Base-by-base conservation (phyloP, 805 yeast species). In the Metahyphopichia silvanorum region DNA sequence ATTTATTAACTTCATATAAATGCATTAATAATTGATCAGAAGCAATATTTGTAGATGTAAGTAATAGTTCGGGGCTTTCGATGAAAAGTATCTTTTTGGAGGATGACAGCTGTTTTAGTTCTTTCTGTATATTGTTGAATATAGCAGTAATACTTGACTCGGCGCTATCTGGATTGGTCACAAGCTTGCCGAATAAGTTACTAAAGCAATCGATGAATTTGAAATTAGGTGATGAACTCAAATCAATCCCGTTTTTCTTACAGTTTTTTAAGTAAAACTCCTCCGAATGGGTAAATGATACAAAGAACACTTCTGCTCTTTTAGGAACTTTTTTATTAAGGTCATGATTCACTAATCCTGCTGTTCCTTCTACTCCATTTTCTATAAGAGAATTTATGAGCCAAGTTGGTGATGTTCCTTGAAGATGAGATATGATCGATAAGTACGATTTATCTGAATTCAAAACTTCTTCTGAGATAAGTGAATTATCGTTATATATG, bases 381-480 rank as follows among this genome's bases (percentile, higher is more conserved):
- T 82, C 86, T 6, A 79, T 55, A 15, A 82, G 50, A 2, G 79
- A 68, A 34, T 68, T 69, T 3, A 71, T 47, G 23, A 83, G 59
- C 91, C 91, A 83, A 5, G 75, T 53, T 2, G 89, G 78, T 17
- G 76, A 68, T 0, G 84, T 79, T 0, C 82, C 79, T 33, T 56
- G 65, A 3, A 44, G 43, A 33, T 64, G 59, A 1, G 68, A 46
- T 6, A 66, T 49, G 3, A 60, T 35, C 3, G 61, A 49, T 14
- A 60, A 40, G 11, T 36, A 33, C 4, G 53, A 38, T 6, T 24
- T 3, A 7, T 32, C 44, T 48, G 42, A 38, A 21, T n/a, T 37
- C 34, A 40, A 44, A 27, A 35, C 34, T 5, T 37, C 41, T 16
- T 55, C 57, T 1, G 68, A 51, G 10, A 69, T 40, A 2, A 79